A percentile compares a stretch with the other conserved stretches of the same genome.
Conservation (phyloP, 2,329 filamentous ascomycete genomes). For the Aspergillus sp. region DNA sequence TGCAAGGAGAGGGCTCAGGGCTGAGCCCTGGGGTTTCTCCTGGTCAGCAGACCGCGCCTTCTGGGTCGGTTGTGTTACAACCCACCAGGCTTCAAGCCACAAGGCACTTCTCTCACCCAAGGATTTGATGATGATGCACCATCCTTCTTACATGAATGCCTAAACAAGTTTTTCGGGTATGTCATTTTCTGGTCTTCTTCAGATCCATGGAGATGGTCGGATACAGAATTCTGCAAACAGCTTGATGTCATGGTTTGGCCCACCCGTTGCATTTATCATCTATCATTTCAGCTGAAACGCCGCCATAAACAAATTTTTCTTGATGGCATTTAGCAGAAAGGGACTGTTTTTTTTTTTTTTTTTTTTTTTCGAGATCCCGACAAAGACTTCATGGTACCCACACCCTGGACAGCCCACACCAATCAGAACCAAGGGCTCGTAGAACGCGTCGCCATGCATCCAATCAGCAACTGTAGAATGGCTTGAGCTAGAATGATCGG, state of each 20-base stretch:
- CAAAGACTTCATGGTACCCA: too few relatives aligned
- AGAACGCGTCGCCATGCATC: conserved; percentile 20
- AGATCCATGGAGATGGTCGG: too few relatives aligned
- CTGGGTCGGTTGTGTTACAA: conserved; percentile 5
- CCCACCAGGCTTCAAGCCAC: conserved; percentile 3
- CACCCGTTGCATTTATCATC: too few relatives aligned
- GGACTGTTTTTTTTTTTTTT: too few relatives aligned
- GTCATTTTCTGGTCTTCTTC: conserved; percentile 14
- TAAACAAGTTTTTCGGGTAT: conserved; percentile 15
- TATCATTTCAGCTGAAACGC: too few relatives aligned
- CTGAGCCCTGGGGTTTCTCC: conserved; percentile 18
- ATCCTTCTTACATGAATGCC: conserved; percentile 13
- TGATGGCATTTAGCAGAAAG: too few relatives aligned
- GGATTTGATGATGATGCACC: conserved; percentile 1
- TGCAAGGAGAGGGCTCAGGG: conserved; percentile 24
- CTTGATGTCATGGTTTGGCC: too few relatives aligned
- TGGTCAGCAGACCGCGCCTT: conserved; percentile 15
- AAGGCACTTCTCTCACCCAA: not conserved
- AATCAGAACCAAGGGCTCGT: conserved; percentile 16
- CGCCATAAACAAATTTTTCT: too few relatives aligned
- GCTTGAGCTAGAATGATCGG: conserved; percentile 28
- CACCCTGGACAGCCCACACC: conserved; percentile 5
- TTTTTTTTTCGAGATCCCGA: too few relatives aligned
- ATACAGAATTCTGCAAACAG: too few relatives aligned
- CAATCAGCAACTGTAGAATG: conserved; percentile 27